These are phyloP conservation scores for Crassisporium funariophilum DNA, from an alignment of 768 basidiomycete genomes.

Conservation along the genomic window DNA sequence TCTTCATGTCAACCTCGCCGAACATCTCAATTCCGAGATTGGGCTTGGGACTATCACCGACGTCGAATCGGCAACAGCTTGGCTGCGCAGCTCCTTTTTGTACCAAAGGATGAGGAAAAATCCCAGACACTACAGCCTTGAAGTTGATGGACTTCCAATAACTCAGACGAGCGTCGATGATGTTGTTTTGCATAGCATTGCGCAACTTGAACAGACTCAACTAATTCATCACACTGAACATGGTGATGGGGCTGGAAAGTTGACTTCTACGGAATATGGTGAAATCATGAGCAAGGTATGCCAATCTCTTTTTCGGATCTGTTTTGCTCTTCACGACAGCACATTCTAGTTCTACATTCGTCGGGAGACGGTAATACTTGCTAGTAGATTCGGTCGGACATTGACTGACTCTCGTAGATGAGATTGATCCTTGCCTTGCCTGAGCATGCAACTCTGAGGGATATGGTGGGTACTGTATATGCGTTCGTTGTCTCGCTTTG, in stretches of 20 bases:
- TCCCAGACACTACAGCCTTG: constrained; percentile 71
- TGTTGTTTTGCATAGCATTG: constrained; percentile 69
- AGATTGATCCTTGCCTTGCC: constrained; percentile 61
- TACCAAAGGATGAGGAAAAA: constrained; percentile 87
- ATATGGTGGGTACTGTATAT: constrained; percentile 55
- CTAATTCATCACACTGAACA: constrained; percentile 48
- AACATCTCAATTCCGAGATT: constrained; percentile 95
- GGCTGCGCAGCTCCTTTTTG: constrained; percentile 86
- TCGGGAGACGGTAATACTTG: constrained; percentile 56
- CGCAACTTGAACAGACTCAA: constrained; percentile 58
- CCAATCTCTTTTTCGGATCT: background rate
- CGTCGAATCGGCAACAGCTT: constrained; percentile 69
- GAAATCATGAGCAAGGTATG: constrained; percentile 86
- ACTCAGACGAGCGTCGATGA: constrained; percentile 73
- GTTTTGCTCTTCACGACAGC: constrained; percentile 6
- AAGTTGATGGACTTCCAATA: constrained; percentile 51
- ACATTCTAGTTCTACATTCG: constrained; percentile 68
- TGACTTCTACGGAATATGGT: constrained; percentile 73
- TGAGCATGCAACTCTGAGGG: constrained; percentile 54
- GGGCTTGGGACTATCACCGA: constrained; percentile 81
- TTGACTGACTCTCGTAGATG: constrained; percentile 52
- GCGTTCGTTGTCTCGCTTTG: background rate
- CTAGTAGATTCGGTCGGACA: background rate
- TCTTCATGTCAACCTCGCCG: constrained; percentile 79
- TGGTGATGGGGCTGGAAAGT: constrained; percentile 38